A percentile compares a stretch with the other conserved stretches of the same genome.
phyloP scores from a whole-genome alignment of 495 filamentous ascomycete species.

The Sphaerosporella brunnea region DNA sequence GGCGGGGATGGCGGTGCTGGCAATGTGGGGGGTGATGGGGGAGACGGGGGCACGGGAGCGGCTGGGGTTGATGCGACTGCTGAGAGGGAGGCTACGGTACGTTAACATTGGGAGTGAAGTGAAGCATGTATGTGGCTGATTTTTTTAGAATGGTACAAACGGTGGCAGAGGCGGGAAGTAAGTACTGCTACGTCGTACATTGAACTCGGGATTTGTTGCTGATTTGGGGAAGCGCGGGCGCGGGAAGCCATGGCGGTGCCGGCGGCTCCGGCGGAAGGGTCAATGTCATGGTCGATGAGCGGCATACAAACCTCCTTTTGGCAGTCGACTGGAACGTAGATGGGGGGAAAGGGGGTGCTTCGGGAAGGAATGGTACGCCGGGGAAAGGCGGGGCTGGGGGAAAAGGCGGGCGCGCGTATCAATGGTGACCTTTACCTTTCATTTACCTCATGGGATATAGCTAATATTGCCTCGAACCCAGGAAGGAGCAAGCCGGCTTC shows the following conservation, averaged over 20 bases:
- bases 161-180: slow-evolving; percentile 8
- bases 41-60: no score
- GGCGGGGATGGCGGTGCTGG: slow-evolving; percentile 11
- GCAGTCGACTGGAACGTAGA: slow-evolving; percentile 9
- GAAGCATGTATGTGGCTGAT: no score
- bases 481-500: slow-evolving; percentile 10
- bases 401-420: slow-evolving; percentile 14
- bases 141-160: slow-evolving; percentile 10
- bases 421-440: slow-evolving; percentile 20
- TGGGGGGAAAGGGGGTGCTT: slow-evolving; percentile 11
- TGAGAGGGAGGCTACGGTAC: no score
- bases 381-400: slow-evolving; percentile 20
- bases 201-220: no score
- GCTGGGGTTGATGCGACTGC: no score
- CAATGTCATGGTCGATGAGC: slow-evolving; percentile 17
- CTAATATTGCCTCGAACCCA: slow-evolving; percentile 9
- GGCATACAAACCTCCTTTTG: slow-evolving; percentile 11
- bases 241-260: background rate
- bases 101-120: no score
- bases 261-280: background rate
- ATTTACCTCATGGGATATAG: no score
- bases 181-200: no score
- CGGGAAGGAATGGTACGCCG: slow-evolving; percentile 18
- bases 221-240: background rate
- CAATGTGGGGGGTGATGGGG: slow-evolving; percentile 7